phyloP scores from a whole-genome alignment of 768 basidiomycete species.

The Trametes punicea region DNA sequence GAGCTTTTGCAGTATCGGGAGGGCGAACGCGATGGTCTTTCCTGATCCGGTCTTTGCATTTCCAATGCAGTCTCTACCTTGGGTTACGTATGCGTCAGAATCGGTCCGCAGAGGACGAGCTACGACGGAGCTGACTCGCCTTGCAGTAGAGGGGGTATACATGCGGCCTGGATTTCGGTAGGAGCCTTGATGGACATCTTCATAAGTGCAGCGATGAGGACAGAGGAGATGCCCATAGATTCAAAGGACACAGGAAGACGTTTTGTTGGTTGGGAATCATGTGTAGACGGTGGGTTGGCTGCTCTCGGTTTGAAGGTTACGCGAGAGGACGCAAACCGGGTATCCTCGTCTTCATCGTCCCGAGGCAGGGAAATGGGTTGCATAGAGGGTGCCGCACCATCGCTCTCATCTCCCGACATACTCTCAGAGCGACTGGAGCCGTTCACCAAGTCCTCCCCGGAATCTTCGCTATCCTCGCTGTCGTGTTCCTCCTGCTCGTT shows the following conservation, averaged over 20 bases:
- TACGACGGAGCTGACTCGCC: slow-evolving; percentile 43
- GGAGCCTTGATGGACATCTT: slow-evolving; percentile 84
- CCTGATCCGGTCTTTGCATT: slow-evolving; percentile 98
- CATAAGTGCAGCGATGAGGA: slow-evolving; percentile 60
- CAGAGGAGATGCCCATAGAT: slow-evolving; percentile 55
- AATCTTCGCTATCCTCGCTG: slow-evolving; percentile 9
- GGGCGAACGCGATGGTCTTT: slow-evolving; percentile 95
- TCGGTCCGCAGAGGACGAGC: neutral
- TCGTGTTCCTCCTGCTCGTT: slow-evolving; percentile 8
- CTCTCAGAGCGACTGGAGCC: neutral
- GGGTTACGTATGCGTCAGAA: slow-evolving; percentile 19
- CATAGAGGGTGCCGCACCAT: neutral
- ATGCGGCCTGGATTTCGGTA: slow-evolving; percentile 86
- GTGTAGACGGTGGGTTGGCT: neutral
- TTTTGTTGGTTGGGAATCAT: neutral
- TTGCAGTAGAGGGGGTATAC: slow-evolving; percentile 81
- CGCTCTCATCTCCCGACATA: slow-evolving; percentile 4
- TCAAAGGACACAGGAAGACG: slow-evolving; percentile 40
- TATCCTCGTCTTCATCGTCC: slow-evolving; percentile 9
- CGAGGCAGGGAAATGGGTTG: neutral
- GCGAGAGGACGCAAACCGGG: slow-evolving; percentile 25
- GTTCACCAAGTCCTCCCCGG: slow-evolving; percentile 1
- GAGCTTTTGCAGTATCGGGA: slow-evolving; percentile 90
- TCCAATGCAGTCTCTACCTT: slow-evolving; percentile 94
- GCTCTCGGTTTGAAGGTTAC: slow-evolving; percentile 22